Evolutionary conservation across 2,329 filamentous ascomycete species (phyloP), one percentile per base, ranked within the genome.

Genomic region (Hymenotorrendiella dingleyae): DNA sequence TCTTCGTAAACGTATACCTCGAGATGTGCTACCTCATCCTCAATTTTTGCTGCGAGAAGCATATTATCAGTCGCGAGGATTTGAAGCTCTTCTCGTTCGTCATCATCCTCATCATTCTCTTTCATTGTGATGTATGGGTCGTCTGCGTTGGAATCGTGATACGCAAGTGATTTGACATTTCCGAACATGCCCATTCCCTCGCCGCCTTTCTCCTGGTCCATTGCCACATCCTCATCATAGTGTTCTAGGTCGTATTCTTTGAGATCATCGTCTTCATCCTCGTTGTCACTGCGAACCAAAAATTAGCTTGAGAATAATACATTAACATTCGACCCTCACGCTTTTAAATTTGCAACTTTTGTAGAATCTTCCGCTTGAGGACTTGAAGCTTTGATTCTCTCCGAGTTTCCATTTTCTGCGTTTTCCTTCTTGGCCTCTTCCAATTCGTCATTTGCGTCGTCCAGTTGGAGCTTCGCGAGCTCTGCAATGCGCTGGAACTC

Each of bases 1-100:
- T 97, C 93, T 65, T 98, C 93, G 67, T 97, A 98, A 21, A 98
- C 89, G 60, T 97, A 96, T 16, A 97, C 85, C 64, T 98, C 93
- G 20, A 98, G 73, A 65, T 97, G 91, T 14, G 93, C 91, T 48
- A 98, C 82, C 63, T 98, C 93, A 57, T 98, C 93, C 66, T 98
- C 93, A 39, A 97, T 84, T 68, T 95, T 91, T 52, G 89, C 90
- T 9, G 91, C 86, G 36, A 98, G 72, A 24, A 98, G 75, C 47
- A 98, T 72, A 63, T 97, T 98, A 67, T 98, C 93, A 12, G 87
- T 93, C 3, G 87, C 81, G 52, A 97, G 67, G 52, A 98, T 86
- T 66, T 98, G 90, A 42, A 98, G 74, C 56, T 98, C 91, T 67
- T 97, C 87, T 45, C 89, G 77, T 54, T 97, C 93, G 43, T 94